These are phyloP conservation scores for Schizosaccharomyces versatilis DNA, from an alignment of 1,139 yeast genomes.

Conservation along the genomic window DNA sequence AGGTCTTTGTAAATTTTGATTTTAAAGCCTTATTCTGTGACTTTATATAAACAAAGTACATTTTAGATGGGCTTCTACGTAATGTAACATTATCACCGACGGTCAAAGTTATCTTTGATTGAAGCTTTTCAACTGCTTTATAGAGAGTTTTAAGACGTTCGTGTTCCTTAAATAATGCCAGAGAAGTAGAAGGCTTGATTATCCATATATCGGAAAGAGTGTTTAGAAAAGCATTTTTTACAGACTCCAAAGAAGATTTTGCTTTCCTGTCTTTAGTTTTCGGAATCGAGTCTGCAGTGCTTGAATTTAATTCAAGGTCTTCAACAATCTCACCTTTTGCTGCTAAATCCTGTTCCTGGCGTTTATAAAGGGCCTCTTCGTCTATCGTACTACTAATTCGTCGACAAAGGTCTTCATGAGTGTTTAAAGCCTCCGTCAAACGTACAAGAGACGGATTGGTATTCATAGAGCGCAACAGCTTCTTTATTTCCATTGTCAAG, in stretches of 20 bases:
- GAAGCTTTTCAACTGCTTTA: background rate
- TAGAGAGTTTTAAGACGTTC: background rate
- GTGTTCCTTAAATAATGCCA: background rate
- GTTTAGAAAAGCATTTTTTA: background rate
- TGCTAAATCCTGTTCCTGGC: conserved; percentile 11
- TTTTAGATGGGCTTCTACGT: conserved; percentile 4
- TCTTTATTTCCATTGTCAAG: conserved; percentile 15
- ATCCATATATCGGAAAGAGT: background rate
- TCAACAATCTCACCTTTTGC: background rate
- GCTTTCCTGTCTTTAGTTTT: background rate
- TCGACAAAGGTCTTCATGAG: conserved; percentile 14
- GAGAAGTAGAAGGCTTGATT: background rate
- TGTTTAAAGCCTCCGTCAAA: conserved; percentile 11
- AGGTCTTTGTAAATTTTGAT: background rate
- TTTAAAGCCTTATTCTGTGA: background rate
- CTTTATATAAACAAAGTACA: background rate
- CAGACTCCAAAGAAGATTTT: background rate
- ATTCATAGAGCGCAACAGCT: conserved; percentile 6
- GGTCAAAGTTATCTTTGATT: conserved; percentile 5
- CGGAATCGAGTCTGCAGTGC: too few species aligned
- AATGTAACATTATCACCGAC: conserved; percentile 9
- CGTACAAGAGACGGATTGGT: background rate
- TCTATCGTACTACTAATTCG: conserved; percentile 18
- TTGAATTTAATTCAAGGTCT: background rate
- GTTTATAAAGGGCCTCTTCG: conserved; percentile 15